Conservation (phyloP, 352 stramenopile genomes). For the Poterioochromonas sp. region DNA sequence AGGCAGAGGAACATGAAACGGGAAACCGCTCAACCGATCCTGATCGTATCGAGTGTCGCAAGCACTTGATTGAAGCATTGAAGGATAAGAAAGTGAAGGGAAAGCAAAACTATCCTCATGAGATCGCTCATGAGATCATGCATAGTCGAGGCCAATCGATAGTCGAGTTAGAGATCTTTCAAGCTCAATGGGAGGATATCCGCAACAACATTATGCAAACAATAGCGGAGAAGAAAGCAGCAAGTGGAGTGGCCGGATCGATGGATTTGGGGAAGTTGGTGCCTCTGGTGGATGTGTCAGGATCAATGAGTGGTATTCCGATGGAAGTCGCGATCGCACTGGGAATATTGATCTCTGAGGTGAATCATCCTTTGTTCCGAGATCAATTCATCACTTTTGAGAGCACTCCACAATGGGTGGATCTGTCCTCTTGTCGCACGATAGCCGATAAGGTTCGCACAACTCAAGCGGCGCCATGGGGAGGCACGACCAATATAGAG, state of each 20-base stretch:
- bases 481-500: constrained; percentile 55
- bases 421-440: not conserved
- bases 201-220: constrained; percentile 22
- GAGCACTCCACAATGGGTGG: constrained; percentile 43
- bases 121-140: constrained; percentile 44
- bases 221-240: not conserved
- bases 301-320: constrained; percentile 47
- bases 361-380: constrained; percentile 41
- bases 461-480: constrained; percentile 44
- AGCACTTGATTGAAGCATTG: constrained; percentile 8
- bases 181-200: constrained; percentile 47
- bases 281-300: constrained; percentile 49
- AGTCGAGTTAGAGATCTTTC: constrained; percentile 37
- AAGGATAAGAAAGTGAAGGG: constrained; percentile 40
- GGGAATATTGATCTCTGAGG: constrained; percentile 47
- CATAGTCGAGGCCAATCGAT: constrained; percentile 3
- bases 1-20: constrained; percentile 3
- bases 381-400: constrained; percentile 51
- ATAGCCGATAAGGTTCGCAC: constrained; percentile 44
- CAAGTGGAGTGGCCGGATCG: constrained; percentile 25
- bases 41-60: constrained; percentile 40
- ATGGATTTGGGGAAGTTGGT: constrained; percentile 45
- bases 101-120: constrained; percentile 44
- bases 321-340: constrained; percentile 53
- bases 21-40: constrained; percentile 41